Base-by-base conservation (phyloP, 2,329 filamentous ascomycete genomes). In the Aspergillus sp. region DNA sequence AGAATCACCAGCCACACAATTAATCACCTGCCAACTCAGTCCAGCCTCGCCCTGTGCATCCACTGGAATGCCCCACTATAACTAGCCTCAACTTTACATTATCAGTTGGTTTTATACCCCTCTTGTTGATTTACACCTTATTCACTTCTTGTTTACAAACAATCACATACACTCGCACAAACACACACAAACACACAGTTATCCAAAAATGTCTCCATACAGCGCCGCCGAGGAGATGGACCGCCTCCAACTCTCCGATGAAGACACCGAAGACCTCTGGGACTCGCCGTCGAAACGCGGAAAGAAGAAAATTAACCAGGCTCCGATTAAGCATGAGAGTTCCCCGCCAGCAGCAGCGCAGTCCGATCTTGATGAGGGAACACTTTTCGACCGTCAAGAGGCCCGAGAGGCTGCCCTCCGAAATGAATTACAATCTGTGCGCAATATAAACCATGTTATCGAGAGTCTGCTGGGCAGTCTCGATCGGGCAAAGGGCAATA, bases 381-480 rank as follows among this genome's bases (percentile, higher is more conserved):
- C 81, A 43, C 75, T 81, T 50, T 86, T 86, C 66, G 87, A 89
- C 61, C 77, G 80, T 3, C 82, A 89, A 65, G 86, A 90, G 68
- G 82, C 84, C 19, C 88, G 90, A 46, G 91, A 96, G 61, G 86
- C 86, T 2, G 84, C 86, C 14, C 79, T 99, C 65, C 87, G 85
- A 15, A 86, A 84, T 55, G 95, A 99, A 75, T 79, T 98, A 27
- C 87, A 92, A 62, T 90, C 88, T 48, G 87, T 99, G 33, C 86
- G 89, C 58, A 89, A 89, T 65, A 90, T 98, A 71, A 99, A 99
- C 75, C 84, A 87, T 66, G 88, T 92, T 41, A 90, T 99, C 59
- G 91, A 97, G 63, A 75, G 77, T 6, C 73, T 80, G 12, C 61
- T 81, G 17, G 67, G 69, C 37, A 81, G 78, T 50, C 68, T 81